phyloP scores from a whole-genome alignment of 2,329 filamentous ascomycete genomes.

The Coleophoma cylindrospora region DNA sequence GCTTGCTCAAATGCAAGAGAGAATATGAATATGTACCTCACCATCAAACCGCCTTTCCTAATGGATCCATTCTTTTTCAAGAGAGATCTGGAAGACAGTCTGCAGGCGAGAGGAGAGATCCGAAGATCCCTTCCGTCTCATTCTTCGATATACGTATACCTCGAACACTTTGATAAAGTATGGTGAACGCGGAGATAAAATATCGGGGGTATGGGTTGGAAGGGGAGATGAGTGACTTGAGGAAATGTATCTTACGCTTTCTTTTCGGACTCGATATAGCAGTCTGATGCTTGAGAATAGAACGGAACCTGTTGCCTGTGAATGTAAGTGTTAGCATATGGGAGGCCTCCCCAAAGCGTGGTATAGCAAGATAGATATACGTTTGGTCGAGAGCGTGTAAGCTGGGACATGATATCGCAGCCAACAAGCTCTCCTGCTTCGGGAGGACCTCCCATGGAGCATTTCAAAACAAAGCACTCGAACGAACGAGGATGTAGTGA shows the following conservation, averaged over 20 bases:
- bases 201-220: conserved; percentile 48
- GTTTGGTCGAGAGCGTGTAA: no score
- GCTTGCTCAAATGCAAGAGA: no score
- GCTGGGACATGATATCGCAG: conserved; percentile 9
- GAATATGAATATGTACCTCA: conserved; percentile 43
- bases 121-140: conserved; percentile 45
- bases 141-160: conserved; percentile 95
- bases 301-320: neutral
- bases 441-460: conserved; percentile 72
- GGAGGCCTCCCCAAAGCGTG: conserved; percentile 24
- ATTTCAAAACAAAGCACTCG: conserved; percentile 45
- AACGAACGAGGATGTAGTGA: conserved; percentile 46
- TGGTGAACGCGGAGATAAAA: conserved; percentile 85
- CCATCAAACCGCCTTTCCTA: conserved; percentile 77
- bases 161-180: conserved; percentile 61
- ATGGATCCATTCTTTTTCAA: conserved; percentile 33
- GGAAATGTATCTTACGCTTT: no score
- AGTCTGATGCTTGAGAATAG: neutral
- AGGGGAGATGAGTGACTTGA: no score
- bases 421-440: conserved; percentile 38
- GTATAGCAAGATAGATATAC: conserved; percentile 19
- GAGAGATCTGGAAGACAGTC: conserved; percentile 62
- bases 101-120: conserved; percentile 67
- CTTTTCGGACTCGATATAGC: neutral
- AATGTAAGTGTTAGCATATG: conserved; percentile 18